Percentiles rank a stretch among this genome's conserved stretches.
phyloP scores from a whole-genome alignment of 495 filamentous ascomycete genomes.

The Penicillium egyptiacum region DNA sequence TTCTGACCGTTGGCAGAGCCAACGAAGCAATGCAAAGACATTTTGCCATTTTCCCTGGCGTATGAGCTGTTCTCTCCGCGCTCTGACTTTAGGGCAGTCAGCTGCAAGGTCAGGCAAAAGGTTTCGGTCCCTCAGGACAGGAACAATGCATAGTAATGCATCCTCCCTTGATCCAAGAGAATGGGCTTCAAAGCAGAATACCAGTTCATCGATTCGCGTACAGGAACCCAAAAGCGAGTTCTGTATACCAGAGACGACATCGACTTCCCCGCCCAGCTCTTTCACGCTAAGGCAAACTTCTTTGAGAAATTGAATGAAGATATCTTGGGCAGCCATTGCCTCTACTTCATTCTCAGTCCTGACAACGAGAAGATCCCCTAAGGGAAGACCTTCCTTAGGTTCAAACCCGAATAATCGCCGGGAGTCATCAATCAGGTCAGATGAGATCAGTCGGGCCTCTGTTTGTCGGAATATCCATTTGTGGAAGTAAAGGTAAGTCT shows the following conservation, averaged over 20 bases:
- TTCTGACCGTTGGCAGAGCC: conserved; percentile 34
- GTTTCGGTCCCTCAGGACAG: conserved; percentile 19
- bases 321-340: conserved; percentile 40
- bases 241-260: conserved; percentile 20
- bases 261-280: conserved; percentile 22
- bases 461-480: conserved; percentile 42
- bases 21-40: conserved; percentile 25
- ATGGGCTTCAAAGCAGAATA: conserved; percentile 25
- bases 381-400: conserved; percentile 5
- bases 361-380: conserved; percentile 28
- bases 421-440: conserved; percentile 20
- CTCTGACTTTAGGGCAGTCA: conserved; percentile 19
- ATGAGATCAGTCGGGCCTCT: conserved; percentile 29
- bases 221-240: conserved; percentile 20
- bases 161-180: conserved; percentile 37
- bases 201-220: conserved; percentile 28
- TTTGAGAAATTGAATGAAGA: conserved; percentile 37
- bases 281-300: conserved; percentile 12
- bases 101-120: conserved; percentile 32
- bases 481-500: conserved; percentile 36
- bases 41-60: conserved; percentile 22
- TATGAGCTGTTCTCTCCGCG: conserved; percentile 17
- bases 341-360: conserved; percentile 27
- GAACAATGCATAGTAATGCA: conserved; percentile 39
- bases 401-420: conserved; percentile 28